Evolutionary conservation across 768 basidiomycete species (phyloP), one percentile per base, ranked within the genome.

Genomic region (Neoboletus subvelutipes): DNA sequence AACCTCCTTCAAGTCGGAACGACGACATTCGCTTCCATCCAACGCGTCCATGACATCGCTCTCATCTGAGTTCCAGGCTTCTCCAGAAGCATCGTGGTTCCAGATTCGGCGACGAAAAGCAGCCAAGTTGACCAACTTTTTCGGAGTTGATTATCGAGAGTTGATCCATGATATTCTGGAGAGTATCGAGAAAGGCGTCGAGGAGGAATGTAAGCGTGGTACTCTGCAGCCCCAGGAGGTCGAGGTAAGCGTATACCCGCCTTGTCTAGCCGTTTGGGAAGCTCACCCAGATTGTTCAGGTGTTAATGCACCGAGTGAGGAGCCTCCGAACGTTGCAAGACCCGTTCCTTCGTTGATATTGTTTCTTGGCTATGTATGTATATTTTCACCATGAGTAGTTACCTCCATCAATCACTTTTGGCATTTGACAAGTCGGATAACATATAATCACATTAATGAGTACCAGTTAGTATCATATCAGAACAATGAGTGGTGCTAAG

Each of bases 101-200:
- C 87, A 92, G 70, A 70, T 79, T 54, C 85, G 90, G 46, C 78
- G 92, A 52, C 77, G 84, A 41, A 78, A 86, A 56, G 91, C 90
- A 5, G 90, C 91, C 59, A 94, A 94, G 76, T 78, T 94, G 57
- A 87, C 88, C 28, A 80, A 87, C 72, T 93, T 93, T 79, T 94
- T 94, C 73, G 91, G 91, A 24, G 92, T 92, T 41, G 82, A 91
- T 69, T 92, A 94, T 70, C 80, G 84, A 28, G 88, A 89, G 53
- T 74, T 93, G 54, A 85, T 93, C 53, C 79, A 77, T 39, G 88
- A 92, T 67, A 82, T 94, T 33, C 71, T 94, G 60, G 88, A 91
- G 61, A 91, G 87, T 50, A 87, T 94, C 64, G 91, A 92, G 71
- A 81, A 75, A 77, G 90, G 67, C 66, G 75, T 94, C 48, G 83